Percentiles rank a stretch among this genome's conserved stretches.
Conservation (phyloP, 495 filamentous ascomycete genomes). For the Staphylotrichum tortipilum region DNA sequence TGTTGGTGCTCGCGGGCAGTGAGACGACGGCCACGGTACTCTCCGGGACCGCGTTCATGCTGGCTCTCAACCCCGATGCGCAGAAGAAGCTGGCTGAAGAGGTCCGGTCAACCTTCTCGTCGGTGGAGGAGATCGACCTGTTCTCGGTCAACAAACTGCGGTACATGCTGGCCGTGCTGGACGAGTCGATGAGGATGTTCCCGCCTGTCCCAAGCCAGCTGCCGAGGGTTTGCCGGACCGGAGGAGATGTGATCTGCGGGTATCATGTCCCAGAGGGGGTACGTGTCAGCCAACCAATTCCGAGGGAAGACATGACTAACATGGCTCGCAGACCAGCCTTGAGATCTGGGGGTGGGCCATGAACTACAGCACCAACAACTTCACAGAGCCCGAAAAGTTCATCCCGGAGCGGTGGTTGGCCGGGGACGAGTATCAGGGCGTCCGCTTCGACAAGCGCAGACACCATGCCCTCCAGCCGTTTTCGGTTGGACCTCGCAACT, state of each 20-base stretch:
- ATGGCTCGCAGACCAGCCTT: slow-evolving; percentile 36
- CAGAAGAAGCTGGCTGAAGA: slow-evolving; percentile 38
- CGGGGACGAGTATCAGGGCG: slow-evolving; percentile 11
- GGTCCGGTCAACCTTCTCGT: slow-evolving; percentile 39
- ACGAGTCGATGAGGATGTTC: slow-evolving; percentile 50
- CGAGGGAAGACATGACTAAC: background rate
- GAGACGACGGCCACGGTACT: slow-evolving; percentile 52
- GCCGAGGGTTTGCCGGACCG: slow-evolving; percentile 33
- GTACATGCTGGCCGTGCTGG: slow-evolving; percentile 49
- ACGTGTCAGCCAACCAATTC: slow-evolving; percentile 18
- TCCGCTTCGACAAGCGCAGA: slow-evolving; percentile 38
- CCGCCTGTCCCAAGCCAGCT: slow-evolving; percentile 39
- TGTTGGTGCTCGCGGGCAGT: slow-evolving; percentile 30
- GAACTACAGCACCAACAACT: slow-evolving; percentile 36
- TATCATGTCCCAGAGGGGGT: slow-evolving; percentile 33
- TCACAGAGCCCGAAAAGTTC: slow-evolving; percentile 38
- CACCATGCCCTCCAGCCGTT: slow-evolving; percentile 36
- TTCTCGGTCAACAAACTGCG: slow-evolving; percentile 31
- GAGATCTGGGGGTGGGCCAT: slow-evolving; percentile 42
- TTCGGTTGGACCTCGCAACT: slow-evolving; percentile 40
- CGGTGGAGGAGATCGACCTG: slow-evolving; percentile 41
- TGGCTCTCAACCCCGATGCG: slow-evolving; percentile 35
- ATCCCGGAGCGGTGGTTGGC: slow-evolving; percentile 45
- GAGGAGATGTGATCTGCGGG: slow-evolving; percentile 40
- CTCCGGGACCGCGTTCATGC: slow-evolving; percentile 37